A percentile compares a stretch with the other conserved stretches of the same genome.
Evolutionary conservation across 2,329 filamentous ascomycete genomes (phyloP).

Genomic region (Ophiocordyceps camponoti-saundersi): DNA sequence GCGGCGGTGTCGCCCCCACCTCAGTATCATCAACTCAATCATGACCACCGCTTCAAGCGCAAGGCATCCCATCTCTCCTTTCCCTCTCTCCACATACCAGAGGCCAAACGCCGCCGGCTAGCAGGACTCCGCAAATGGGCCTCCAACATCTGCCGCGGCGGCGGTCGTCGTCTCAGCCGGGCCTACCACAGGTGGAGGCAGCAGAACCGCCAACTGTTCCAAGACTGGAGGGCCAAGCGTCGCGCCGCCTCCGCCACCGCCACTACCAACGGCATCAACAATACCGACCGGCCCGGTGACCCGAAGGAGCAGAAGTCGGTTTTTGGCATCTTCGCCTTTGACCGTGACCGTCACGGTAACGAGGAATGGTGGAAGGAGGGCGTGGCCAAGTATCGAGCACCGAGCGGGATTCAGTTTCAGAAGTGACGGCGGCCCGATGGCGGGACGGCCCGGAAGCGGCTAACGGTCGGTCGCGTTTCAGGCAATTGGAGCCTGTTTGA

Average conservation of each 20-base stretch:
- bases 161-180: constrained; percentile 10
- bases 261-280: too few relatives aligned
- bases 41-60: constrained; percentile 9
- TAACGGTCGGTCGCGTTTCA: neutral
- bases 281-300: constrained; percentile 7
- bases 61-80: constrained; percentile 15
- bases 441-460: neutral
- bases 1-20: constrained; percentile 5
- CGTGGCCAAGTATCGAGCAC: constrained; percentile 14
- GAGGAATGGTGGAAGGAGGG: constrained; percentile 20
- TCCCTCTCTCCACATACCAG: constrained; percentile 9
- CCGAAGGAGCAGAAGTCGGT: constrained; percentile 9
- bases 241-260: constrained; percentile 1
- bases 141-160: constrained; percentile 8
- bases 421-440: neutral
- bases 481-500: neutral
- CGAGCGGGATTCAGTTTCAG: constrained; percentile 15
- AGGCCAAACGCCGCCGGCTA: constrained; percentile 10
- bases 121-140: constrained; percentile 13
- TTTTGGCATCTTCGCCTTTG: constrained; percentile 9
- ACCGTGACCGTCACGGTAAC: constrained; percentile 7
- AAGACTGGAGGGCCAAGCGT: constrained; percentile 12
- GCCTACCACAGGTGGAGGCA: constrained; percentile 11
- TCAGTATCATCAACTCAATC: neutral
- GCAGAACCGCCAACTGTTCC: constrained; percentile 11